Conservation (phyloP, 2,329 filamentous ascomycete genomes). For the Parasarocladium wereldwijsianum region DNA sequence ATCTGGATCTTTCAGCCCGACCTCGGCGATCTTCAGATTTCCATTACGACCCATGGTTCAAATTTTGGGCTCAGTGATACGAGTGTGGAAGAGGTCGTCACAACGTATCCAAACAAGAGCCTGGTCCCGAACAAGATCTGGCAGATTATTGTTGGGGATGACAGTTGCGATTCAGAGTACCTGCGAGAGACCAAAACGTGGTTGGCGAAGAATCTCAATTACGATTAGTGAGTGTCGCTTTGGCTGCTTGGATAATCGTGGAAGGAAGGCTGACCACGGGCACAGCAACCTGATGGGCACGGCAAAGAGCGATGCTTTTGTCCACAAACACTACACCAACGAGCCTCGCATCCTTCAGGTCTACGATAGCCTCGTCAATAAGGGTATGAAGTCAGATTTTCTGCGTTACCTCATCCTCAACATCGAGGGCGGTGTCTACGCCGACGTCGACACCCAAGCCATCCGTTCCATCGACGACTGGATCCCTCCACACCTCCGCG, state of each 20-base stretch:
- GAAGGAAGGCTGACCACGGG: not conserved
- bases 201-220: slow-evolving; percentile 8
- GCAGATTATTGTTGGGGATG: slow-evolving; percentile 8
- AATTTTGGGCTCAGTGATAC: too few relatives aligned
- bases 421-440: slow-evolving; percentile 15
- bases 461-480: slow-evolving; percentile 29
- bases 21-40: too few relatives aligned
- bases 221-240: slow-evolving; percentile 6
- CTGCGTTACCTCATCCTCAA: slow-evolving; percentile 13
- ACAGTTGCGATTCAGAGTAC: slow-evolving; percentile 5
- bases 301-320: slow-evolving; percentile 11
- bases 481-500: slow-evolving; percentile 9
- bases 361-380: slow-evolving; percentile 5
- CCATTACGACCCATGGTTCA: too few relatives aligned
- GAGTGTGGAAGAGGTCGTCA: too few relatives aligned
- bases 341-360: slow-evolving; percentile 5
- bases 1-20: too few relatives aligned
- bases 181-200: slow-evolving; percentile 6
- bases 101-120: slow-evolving; percentile 1
- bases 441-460: slow-evolving; percentile 32
- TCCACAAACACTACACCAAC: slow-evolving; percentile 10
- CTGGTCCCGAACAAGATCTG: slow-evolving; percentile 8
- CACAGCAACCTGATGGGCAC: slow-evolving; percentile 11
- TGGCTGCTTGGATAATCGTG: not conserved
- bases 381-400: slow-evolving; percentile 15